Evolutionary conservation across 208 protist genomes (phyloP).

Genomic region (Leishmania gerbilli): DNA sequence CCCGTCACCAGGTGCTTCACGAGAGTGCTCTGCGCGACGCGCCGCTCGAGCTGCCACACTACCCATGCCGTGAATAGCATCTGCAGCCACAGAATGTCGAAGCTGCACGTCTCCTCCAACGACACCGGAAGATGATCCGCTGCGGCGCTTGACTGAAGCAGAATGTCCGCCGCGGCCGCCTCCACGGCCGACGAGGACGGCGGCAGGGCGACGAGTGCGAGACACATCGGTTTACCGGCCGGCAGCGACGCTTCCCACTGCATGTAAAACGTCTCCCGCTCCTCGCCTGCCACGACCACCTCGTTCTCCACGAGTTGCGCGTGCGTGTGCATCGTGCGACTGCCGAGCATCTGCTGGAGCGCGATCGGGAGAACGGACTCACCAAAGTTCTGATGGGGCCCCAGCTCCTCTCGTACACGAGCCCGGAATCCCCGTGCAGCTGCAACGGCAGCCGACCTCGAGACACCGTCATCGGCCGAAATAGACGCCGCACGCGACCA

Average conservation of each 20-base stretch:
- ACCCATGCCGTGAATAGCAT: constrained; percentile 31
- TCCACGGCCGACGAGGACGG: neutral
- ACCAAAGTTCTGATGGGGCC: constrained; percentile 29
- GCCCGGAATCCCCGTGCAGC: constrained; percentile 15
- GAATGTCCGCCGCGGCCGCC: neutral
- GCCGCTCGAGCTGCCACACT: constrained; percentile 41
- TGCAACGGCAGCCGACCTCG: constrained; percentile 15
- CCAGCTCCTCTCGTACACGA: constrained; percentile 36
- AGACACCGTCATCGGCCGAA: constrained; percentile 4
- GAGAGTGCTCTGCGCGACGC: constrained; percentile 44
- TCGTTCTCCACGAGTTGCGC: constrained; percentile 17
- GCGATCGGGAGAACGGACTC: constrained; percentile 20
- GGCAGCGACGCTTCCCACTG: constrained; percentile 30
- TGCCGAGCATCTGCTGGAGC: constrained; percentile 31
- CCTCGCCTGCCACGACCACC: neutral
- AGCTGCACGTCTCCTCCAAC: constrained; percentile 37
- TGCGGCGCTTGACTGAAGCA: neutral
- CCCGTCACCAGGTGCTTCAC: constrained; percentile 51
- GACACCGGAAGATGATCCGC: constrained; percentile 21
- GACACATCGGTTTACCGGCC: constrained; percentile 34
- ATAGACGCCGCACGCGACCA: constrained; percentile 1
- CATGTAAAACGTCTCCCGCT: constrained; percentile 8
- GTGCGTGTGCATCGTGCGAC: constrained; percentile 19
- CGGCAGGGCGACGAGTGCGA: constrained; percentile 32
- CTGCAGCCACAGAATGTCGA: constrained; percentile 61